Evolutionary conservation across 192 early-diverging fungal species (phyloP), one percentile per base, ranked within the genome.

Genomic region (Funneliformis geosporum): DNA sequence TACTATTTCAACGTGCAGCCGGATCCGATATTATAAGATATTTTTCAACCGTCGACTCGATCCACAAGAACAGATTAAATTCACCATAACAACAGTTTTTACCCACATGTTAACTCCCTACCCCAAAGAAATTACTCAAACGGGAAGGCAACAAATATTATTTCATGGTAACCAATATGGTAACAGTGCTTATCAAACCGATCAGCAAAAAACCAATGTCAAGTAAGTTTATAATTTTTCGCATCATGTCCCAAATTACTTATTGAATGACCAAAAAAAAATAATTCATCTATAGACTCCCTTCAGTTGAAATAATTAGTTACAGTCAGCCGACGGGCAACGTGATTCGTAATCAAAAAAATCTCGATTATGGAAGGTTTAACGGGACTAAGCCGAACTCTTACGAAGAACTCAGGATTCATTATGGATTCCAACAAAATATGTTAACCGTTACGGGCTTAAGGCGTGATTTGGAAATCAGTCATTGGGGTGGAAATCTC

Each of bases 401-500:
- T 12, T 82, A 83, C 18, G 81, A 75, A 8, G 80, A 81, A 9
- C 80, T 92, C 10, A 79, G 83, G 33, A 80, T 96, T 21, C 93
- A 93, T 79, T 98, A 92, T 82, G 88, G 86, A 77, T 84, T 91
- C 50, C 81, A 85, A 64, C 84, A 89, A 25, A 79, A 91, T 5
- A 81, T 93, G 7, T 82, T 93, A 0, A 89, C 91, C 21, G 85
- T 90, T 11, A 89, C 87, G 50, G 81, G 82, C 6, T 83, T 92
- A 33, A 77, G 82, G 10, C 92, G 93, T 73, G 92, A 95, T 80
- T 79, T 98, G 10, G 91, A 94, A 76, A 84, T 99, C 62, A 94
- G 93, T 81, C 95, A 96, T 79, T 94, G 94, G 92, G 92, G 89
- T 33, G 87, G 88, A 60, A 94, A 94, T 79, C 82, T 97, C 72